These are phyloP conservation scores for Suillus hirtellus DNA, from an alignment of 768 basidiomycete genomes.

Conservation along the genomic window DNA sequence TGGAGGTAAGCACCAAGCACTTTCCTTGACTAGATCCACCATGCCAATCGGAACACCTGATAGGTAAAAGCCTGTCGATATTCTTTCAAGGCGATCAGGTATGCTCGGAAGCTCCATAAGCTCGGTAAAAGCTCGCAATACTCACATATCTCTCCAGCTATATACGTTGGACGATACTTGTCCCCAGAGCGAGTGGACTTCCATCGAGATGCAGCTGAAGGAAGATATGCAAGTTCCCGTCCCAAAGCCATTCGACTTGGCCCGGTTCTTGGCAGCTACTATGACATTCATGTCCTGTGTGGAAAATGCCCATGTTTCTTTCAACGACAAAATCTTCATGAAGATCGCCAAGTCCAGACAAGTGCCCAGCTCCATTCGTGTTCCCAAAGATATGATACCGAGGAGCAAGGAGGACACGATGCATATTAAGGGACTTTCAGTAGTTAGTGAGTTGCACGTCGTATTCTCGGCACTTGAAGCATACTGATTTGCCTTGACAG, in stretches of 20 bases:
- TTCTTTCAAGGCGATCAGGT: conserved; percentile 16
- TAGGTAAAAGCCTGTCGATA: conserved; percentile 6
- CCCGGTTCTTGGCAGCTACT: conserved; percentile 46
- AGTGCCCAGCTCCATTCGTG: background rate
- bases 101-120: background rate
- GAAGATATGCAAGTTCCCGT: conserved; percentile 38
- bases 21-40: background rate
- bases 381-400: background rate
- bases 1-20: conserved; percentile 14
- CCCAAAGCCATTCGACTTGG: conserved; percentile 46
- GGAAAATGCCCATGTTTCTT: conserved; percentile 9
- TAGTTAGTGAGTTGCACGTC: background rate
- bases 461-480: background rate
- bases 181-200: conserved; percentile 36
- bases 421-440: background rate
- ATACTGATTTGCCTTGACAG: conserved; percentile 32
- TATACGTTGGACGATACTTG: background rate
- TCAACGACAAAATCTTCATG: conserved; percentile 7
- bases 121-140: background rate
- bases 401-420: background rate
- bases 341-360: conserved; percentile 1
- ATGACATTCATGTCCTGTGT: conserved; percentile 51
- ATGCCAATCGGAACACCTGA: background rate
- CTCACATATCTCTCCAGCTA: background rate
- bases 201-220: conserved; percentile 48